phyloP scores from a whole-genome alignment of 2,329 filamentous ascomycete species.

The Fusarium scirpi region DNA sequence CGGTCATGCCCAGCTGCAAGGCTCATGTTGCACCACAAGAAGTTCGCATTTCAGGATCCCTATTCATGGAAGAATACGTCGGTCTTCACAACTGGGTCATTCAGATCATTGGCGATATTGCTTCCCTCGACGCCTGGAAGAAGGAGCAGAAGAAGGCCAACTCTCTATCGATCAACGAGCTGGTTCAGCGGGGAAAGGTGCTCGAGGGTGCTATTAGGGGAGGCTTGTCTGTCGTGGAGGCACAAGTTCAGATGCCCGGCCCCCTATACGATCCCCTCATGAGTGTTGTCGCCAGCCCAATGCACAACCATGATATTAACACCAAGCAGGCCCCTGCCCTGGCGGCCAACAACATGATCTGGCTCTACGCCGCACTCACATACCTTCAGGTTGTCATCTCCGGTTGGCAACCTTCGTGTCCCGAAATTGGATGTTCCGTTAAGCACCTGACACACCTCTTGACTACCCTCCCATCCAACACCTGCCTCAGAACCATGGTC shows the following conservation, averaged over 20 bases:
- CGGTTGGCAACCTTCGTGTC: slow-evolving; percentile 63
- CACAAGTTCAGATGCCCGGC: slow-evolving; percentile 10
- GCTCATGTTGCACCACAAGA: slow-evolving; percentile 27
- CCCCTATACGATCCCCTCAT: slow-evolving; percentile 18
- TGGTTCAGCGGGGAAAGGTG: slow-evolving; percentile 58
- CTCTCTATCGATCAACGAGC: slow-evolving; percentile 59
- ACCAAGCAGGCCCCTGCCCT: slow-evolving; percentile 40
- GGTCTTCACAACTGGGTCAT: slow-evolving; percentile 70
- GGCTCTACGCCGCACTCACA: slow-evolving; percentile 61
- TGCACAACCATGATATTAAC: slow-evolving; percentile 41
- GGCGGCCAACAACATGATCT: slow-evolving; percentile 55
- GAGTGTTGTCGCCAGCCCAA: slow-evolving; percentile 38
- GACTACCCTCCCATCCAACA: slow-evolving; percentile 46
- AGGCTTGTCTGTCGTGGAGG: slow-evolving; percentile 50
- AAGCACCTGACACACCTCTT: slow-evolving; percentile 53
- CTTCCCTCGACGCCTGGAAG: slow-evolving; percentile 68
- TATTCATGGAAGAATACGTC: slow-evolving; percentile 63
- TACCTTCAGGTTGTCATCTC: slow-evolving; percentile 63
- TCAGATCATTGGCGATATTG: slow-evolving; percentile 65
- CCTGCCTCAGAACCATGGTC: slow-evolving; percentile 53
- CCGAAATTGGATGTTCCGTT: slow-evolving; percentile 55
- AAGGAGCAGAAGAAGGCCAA: slow-evolving; percentile 58
- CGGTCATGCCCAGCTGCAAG: slow-evolving; percentile 53
- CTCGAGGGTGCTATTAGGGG: slow-evolving; percentile 56
- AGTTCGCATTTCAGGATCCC: slow-evolving; percentile 44